phyloP scores from a whole-genome alignment of 805 yeast genomes.

The Pichia sporocuriosa region DNA sequence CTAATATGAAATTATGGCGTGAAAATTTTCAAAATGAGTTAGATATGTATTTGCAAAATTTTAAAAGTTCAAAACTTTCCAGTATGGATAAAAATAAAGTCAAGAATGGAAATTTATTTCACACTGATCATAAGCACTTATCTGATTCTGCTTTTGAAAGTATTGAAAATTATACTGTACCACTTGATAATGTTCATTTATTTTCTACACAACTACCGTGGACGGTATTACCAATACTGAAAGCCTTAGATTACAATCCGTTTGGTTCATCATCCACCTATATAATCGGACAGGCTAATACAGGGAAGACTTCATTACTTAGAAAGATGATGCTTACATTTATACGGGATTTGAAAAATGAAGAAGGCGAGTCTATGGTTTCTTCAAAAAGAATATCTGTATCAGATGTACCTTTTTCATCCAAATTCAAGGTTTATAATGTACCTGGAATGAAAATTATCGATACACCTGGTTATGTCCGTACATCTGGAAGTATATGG shows the following conservation, averaged over 20 bases:
- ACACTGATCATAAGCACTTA: background rate
- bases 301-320: slow-evolving; percentile 25
- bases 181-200: slow-evolving; percentile 3
- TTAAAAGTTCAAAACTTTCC: background rate
- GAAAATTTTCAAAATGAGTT: background rate
- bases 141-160: background rate
- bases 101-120: background rate
- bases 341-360: background rate
- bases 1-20: slow-evolving; percentile 2
- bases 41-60: background rate
- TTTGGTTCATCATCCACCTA: slow-evolving; percentile 10
- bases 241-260: slow-evolving; percentile 5
- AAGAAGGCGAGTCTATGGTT: background rate
- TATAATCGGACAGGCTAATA: slow-evolving; percentile 26
- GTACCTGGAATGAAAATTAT: slow-evolving; percentile 17
- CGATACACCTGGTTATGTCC: slow-evolving; percentile 28
- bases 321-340: background rate
- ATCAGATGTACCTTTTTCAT: slow-evolving; percentile 7
- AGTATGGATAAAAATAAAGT: background rate
- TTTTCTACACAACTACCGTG: slow-evolving; percentile 3
- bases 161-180: background rate
- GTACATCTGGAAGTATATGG: slow-evolving; percentile 19
- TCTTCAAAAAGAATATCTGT: slow-evolving; percentile 1
- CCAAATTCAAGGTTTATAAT: slow-evolving; percentile 11
- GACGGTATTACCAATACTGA: slow-evolving; percentile 5